phyloP scores from a whole-genome alignment of 1,284 basidiomycete species.

The Cryptococcus floricola region DNA sequence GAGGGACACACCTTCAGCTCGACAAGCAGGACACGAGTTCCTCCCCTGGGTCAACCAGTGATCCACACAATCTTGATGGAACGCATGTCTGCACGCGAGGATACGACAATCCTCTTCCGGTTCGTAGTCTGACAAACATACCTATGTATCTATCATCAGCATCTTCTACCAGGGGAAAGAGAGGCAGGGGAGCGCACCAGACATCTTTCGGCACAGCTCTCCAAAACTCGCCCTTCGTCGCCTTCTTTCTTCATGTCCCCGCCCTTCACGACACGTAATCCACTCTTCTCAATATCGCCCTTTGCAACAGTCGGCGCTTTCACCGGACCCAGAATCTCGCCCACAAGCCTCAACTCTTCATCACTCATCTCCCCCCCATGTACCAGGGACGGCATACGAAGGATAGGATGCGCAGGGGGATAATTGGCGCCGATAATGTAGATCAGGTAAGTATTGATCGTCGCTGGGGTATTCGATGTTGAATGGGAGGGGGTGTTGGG shows the following conservation, averaged over 20 bases:
- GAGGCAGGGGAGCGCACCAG: conserved; percentile 52
- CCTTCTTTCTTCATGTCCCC: conserved; percentile 57
- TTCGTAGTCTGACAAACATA: conserved; percentile 78
- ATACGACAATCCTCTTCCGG: conserved; percentile 70
- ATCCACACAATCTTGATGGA: conserved; percentile 81
- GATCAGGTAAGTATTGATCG: conserved; percentile 43
- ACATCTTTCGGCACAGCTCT: conserved; percentile 65
- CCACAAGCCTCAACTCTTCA: conserved; percentile 69
- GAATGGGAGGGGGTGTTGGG: not conserved
- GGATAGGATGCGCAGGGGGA: conserved; percentile 70
- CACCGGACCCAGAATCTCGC: conserved; percentile 51
- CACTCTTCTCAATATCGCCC: conserved; percentile 76
- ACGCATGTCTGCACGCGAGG: conserved; percentile 74
- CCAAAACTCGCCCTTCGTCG: conserved; percentile 60
- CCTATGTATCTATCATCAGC: conserved; percentile 47
- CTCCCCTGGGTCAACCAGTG: conserved; percentile 74
- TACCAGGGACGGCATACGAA: conserved; percentile 68
- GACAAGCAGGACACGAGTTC: conserved; percentile 85
- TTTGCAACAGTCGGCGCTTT: conserved; percentile 67
- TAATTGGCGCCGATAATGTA: conserved; percentile 67
- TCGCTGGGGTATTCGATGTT: conserved; percentile 5
- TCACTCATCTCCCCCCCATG: conserved; percentile 51
- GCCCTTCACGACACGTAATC: conserved; percentile 66
- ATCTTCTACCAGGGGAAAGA: not conserved
- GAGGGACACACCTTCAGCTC: conserved; percentile 39